Evolutionary conservation across 176 grass and related monocot species (phyloP).

Genomic region (Aegilops bicornis): DNA sequence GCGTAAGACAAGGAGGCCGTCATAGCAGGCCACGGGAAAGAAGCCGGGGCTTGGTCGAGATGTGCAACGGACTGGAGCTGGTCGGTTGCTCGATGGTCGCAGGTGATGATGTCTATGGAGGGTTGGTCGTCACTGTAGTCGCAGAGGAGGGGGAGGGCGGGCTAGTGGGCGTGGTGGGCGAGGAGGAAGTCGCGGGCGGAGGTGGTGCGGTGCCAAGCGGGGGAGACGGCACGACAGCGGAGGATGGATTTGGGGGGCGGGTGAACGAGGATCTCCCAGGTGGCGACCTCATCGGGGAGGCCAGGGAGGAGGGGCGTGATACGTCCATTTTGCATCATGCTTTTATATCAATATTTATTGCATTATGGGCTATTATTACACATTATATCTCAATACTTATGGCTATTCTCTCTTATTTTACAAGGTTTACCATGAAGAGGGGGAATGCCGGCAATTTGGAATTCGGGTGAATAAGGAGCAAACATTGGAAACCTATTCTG

Average conservation of each 20-base stretch:
- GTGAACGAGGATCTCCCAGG: background rate
- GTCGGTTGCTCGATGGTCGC: background rate
- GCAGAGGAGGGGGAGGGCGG: background rate
- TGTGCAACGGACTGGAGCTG: background rate
- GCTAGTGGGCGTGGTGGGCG: background rate
- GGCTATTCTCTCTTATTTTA: too few relatives aligned
- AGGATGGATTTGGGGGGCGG: background rate
- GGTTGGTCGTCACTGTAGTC: background rate
- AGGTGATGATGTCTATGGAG: background rate
- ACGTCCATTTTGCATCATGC: too few relatives aligned
- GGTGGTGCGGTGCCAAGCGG: background rate
- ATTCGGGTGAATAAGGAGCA: too few relatives aligned
- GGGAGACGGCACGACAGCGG: background rate
- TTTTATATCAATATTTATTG: too few relatives aligned
- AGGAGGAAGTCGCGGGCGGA: background rate
- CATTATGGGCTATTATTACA: too few relatives aligned
- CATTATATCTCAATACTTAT: too few relatives aligned
- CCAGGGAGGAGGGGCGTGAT: too few relatives aligned
- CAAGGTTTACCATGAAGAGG: too few relatives aligned
- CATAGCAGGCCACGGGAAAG: background rate
- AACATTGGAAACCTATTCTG: too few relatives aligned
- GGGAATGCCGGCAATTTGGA: too few relatives aligned
- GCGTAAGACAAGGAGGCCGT: background rate
- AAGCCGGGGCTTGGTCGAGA: background rate
- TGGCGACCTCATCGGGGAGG: too few relatives aligned